phyloP scores from a whole-genome alignment of 805 yeast genomes.

The Wickerhamiella brachini region DNA sequence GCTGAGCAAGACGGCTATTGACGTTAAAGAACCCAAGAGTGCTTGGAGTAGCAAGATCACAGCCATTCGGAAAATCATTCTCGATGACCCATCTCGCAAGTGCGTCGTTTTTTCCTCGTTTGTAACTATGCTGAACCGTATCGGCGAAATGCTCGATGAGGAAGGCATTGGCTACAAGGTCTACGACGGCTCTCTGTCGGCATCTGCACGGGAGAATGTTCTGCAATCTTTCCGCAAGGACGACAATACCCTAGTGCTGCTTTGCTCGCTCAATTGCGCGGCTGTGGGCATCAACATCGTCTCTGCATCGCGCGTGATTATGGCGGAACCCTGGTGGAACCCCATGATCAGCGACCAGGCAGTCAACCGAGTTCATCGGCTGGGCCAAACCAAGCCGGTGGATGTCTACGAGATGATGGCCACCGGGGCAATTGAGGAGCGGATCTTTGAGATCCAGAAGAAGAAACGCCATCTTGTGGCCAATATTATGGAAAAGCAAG shows the following conservation, averaged over 20 bases:
- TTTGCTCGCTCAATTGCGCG: conserved; percentile 33
- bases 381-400: conserved; percentile 34
- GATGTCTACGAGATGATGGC: conserved; percentile 32
- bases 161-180: conserved; percentile 23
- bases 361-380: conserved; percentile 36
- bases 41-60: conserved; percentile 17
- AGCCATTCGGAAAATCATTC: conserved; percentile 25
- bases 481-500: conserved; percentile 21
- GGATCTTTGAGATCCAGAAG: conserved; percentile 25
- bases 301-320: conserved; percentile 29
- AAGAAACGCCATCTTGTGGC: conserved; percentile 25
- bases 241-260: conserved; percentile 20
- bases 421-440: conserved; percentile 29
- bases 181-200: conserved; percentile 27
- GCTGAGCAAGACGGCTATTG: conserved; percentile 14
- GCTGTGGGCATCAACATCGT: conserved; percentile 34
- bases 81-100: conserved; percentile 25
- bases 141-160: conserved; percentile 21
- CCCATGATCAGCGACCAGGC: conserved; percentile 40
- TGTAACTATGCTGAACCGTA: conserved; percentile 24
- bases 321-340: conserved; percentile 39
- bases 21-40: conserved; percentile 8
- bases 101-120: conserved; percentile 36
- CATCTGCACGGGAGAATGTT: conserved; percentile 22
- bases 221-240: conserved; percentile 23